A percentile compares a stretch with the other conserved stretches of the same genome.
Evolutionary conservation across 2,329 filamentous ascomycete species (phyloP).

Genomic region (Fusarium pseudoanthophilum): DNA sequence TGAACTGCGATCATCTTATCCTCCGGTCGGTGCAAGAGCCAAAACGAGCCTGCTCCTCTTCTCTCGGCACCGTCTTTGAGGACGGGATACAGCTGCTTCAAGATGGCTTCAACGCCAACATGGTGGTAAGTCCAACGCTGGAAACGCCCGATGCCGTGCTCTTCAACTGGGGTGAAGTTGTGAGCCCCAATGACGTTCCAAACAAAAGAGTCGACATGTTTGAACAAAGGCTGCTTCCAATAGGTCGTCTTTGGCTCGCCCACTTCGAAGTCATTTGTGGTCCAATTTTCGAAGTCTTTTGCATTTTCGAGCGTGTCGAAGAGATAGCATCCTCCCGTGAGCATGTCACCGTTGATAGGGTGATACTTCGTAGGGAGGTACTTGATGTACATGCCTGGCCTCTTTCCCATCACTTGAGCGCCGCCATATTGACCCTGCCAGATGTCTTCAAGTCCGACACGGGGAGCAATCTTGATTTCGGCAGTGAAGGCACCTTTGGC

Average conservation of each 20-base stretch:
- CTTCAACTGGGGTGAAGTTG: conserved; percentile 23
- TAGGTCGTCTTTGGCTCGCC: conserved; percentile 35
- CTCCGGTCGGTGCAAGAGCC: conserved; percentile 27
- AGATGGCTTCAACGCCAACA: conserved; percentile 11
- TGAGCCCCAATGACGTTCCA: conserved; percentile 37
- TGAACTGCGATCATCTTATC: conserved; percentile 31
- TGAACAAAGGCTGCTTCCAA: conserved; percentile 38
- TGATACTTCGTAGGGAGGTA: conserved; percentile 30
- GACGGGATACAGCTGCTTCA: conserved; percentile 34
- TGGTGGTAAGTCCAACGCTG: conserved; percentile 35
- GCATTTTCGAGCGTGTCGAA: conserved; percentile 30
- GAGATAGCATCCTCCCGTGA: conserved; percentile 32
- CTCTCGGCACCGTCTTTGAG: conserved; percentile 30
- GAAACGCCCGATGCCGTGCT: conserved; percentile 28
- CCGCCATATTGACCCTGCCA: conserved; percentile 31
- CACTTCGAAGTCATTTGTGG: conserved; percentile 36
- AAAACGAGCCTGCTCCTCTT: conserved; percentile 26
- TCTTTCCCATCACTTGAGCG: conserved; percentile 31
- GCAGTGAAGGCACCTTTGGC: conserved; percentile 32
- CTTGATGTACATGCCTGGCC: conserved; percentile 37
- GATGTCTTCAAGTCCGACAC: conserved; percentile 28
- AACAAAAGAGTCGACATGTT: conserved; percentile 13
- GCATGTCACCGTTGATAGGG: conserved; percentile 27
- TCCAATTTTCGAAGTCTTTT: conserved; percentile 27
- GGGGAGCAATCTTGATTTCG: conserved; percentile 22